Percentiles rank a stretch among this genome's conserved stretches.
Conservation (phyloP, 768 basidiomycete species). For the Naganishia onofrii region DNA sequence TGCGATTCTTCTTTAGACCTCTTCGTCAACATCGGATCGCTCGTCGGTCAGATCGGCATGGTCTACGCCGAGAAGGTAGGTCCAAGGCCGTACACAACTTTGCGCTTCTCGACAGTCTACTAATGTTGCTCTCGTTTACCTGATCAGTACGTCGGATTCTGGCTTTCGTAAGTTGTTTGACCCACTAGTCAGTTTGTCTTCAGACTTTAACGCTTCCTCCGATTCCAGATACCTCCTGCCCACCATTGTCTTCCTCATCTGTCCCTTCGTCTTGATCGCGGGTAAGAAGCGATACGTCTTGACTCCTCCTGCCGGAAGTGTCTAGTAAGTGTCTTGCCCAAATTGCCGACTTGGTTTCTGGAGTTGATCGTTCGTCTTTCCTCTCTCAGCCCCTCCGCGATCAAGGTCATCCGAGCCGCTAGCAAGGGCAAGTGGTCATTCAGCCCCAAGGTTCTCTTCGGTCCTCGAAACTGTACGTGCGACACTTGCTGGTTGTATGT, state of each 20-base stretch:
- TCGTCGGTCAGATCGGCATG: constrained; percentile 68
- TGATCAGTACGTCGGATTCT: constrained; percentile 28
- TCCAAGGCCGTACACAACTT: too few species aligned
- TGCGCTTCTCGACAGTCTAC: not conserved
- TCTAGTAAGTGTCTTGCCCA: constrained; percentile 16
- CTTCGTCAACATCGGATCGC: constrained; percentile 71
- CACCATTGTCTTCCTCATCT: constrained; percentile 40
- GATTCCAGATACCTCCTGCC: constrained; percentile 25
- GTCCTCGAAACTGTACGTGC: constrained; percentile 29
- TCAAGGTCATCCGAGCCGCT: constrained; percentile 8
- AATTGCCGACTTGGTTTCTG: too few species aligned
- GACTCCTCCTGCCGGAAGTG: constrained; percentile 35
- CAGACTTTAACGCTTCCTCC: too few species aligned
- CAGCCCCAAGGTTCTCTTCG: constrained; percentile 26
- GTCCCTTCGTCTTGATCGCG: constrained; percentile 40
- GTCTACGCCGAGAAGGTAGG: constrained; percentile 29
- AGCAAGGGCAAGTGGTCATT: constrained; percentile 23
- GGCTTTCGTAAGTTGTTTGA: constrained; percentile 19
- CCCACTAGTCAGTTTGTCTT: not conserved
- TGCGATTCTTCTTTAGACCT: constrained; percentile 54
- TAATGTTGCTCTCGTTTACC: not conserved
- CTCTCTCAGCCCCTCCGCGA: constrained; percentile 15
- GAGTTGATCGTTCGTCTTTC: not conserved
- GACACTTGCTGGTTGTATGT: too few species aligned
- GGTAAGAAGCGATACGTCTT: constrained; percentile 41